Percentiles rank a stretch among this genome's conserved stretches.
Evolutionary conservation across 2,329 filamentous ascomycete species (phyloP).

Genomic region (Pestalotiopsis sp.): DNA sequence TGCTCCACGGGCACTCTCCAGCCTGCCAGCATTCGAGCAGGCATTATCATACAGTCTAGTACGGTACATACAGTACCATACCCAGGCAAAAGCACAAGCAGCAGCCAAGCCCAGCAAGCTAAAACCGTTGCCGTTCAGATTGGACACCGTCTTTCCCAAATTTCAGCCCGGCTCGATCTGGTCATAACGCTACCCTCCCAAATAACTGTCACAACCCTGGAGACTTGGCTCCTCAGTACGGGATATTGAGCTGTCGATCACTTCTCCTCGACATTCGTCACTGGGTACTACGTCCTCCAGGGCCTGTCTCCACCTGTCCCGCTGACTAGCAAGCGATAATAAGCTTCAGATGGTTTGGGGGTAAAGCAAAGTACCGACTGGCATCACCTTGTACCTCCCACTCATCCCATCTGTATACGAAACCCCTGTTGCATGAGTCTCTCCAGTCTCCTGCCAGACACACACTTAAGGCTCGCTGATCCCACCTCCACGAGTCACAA

Average conservation of each 20-base stretch:
- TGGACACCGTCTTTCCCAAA: conserved; percentile 28
- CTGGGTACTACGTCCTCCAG: conserved; percentile 31
- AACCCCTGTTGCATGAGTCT: conserved; percentile 37
- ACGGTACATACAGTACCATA: too few relatives aligned
- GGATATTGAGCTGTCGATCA: conserved; percentile 59
- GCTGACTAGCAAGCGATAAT: conserved; percentile 45
- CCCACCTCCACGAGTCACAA: conserved; percentile 43
- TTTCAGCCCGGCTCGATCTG: conserved; percentile 1
- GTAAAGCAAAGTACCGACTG: conserved; percentile 39
- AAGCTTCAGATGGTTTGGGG: conserved; percentile 44
- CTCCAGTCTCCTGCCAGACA: conserved; percentile 40
- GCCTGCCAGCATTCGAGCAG: conserved; percentile 16
- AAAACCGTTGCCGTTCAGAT: conserved; percentile 37
- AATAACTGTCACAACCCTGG: conserved; percentile 42
- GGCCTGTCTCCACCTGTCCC: conserved; percentile 42
- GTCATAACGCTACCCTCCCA: conserved; percentile 24
- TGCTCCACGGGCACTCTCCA: conserved; percentile 35
- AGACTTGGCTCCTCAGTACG: conserved; percentile 48
- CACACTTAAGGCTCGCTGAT: conserved; percentile 64
- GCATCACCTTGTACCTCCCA: conserved; percentile 38
- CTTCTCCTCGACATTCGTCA: conserved; percentile 54
- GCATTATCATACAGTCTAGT: neutral
- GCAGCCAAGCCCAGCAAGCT: conserved; percentile 25
- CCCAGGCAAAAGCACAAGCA: too few relatives aligned
- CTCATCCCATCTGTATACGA: conserved; percentile 27